Evolutionary conservation across 371 early-diverging fungal genomes (phyloP).

Genomic region (Rhizopus sp.): DNA sequence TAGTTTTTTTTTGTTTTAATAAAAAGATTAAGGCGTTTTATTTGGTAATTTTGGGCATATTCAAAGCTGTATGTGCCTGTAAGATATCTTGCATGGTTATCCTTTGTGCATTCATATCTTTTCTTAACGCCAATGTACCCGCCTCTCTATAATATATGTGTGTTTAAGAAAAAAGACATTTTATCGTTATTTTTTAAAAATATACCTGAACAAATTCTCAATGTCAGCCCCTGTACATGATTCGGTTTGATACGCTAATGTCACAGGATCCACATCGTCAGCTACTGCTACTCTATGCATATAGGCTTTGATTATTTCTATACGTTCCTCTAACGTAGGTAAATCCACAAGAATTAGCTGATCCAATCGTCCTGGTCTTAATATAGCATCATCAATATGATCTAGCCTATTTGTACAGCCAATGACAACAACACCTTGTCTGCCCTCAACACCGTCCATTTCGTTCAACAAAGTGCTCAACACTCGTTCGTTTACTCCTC

Average conservation of each 20-base stretch:
- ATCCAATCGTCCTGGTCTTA: slow-evolving; percentile 84
- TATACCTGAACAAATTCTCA: slow-evolving; percentile 58
- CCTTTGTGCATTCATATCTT: slow-evolving; percentile 24
- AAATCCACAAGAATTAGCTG: slow-evolving; percentile 68
- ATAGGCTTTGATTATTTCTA: slow-evolving; percentile 47
- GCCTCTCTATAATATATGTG: slow-evolving; percentile 48
- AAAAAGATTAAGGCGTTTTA: too few species aligned
- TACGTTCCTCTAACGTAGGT: slow-evolving; percentile 58
- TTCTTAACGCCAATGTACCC: slow-evolving; percentile 53
- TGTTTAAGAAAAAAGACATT: not conserved
- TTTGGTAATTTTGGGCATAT: too few species aligned
- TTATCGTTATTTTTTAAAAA: not conserved
- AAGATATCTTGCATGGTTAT: slow-evolving; percentile 15
- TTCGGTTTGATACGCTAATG: slow-evolving; percentile 50
- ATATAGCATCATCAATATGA: slow-evolving; percentile 84
- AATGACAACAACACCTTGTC: slow-evolving; percentile 75
- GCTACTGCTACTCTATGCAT: slow-evolving; percentile 21
- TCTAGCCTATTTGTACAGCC: slow-evolving; percentile 82
- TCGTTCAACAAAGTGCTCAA: slow-evolving; percentile 77
- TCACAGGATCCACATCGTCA: slow-evolving; percentile 35
- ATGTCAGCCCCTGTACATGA: slow-evolving; percentile 69
- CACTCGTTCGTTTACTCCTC: slow-evolving; percentile 78
- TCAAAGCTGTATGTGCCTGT: too few species aligned
- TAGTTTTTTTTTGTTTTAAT: too few species aligned
- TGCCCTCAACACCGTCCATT: slow-evolving; percentile 79